These are phyloP conservation scores for Calonectria leucothoes DNA, from an alignment of 2,329 filamentous ascomycete species.

Conservation along the genomic window DNA sequence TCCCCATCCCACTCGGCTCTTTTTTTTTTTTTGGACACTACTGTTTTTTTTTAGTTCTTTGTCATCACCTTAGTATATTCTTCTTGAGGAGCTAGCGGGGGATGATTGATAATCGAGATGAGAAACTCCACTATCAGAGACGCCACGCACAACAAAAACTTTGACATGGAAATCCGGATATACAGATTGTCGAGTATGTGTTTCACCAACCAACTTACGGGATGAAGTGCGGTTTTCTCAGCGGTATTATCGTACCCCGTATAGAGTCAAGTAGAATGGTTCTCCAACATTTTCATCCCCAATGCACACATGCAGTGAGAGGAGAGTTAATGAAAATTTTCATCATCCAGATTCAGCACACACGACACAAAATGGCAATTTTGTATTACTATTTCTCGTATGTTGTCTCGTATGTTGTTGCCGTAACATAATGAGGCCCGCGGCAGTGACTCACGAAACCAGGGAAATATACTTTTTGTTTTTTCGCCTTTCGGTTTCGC, in stretches of 20 bases:
- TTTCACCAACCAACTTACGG: background rate
- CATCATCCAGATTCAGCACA: background rate
- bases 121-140: slow-evolving; percentile 15
- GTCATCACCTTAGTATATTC: background rate
- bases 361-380: background rate
- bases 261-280: background rate
- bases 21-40: too few relatives aligned
- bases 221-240: background rate
- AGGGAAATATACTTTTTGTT: background rate
- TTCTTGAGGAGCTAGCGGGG: background rate
- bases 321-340: too few relatives aligned
- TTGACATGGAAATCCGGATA: slow-evolving; percentile 8
- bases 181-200: background rate
- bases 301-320: background rate
- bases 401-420: background rate
- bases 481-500: background rate
- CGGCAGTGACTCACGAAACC: background rate
- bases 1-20: slow-evolving; percentile 23
- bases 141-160: background rate
- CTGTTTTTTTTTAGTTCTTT: slow-evolving; percentile 7
- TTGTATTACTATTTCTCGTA: background rate
- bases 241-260: background rate
- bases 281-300: background rate
- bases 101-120: slow-evolving; percentile 32
- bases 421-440: background rate